phyloP scores from a whole-genome alignment of 345 rosid genomes.

The Anacardium occidentale region DNA sequence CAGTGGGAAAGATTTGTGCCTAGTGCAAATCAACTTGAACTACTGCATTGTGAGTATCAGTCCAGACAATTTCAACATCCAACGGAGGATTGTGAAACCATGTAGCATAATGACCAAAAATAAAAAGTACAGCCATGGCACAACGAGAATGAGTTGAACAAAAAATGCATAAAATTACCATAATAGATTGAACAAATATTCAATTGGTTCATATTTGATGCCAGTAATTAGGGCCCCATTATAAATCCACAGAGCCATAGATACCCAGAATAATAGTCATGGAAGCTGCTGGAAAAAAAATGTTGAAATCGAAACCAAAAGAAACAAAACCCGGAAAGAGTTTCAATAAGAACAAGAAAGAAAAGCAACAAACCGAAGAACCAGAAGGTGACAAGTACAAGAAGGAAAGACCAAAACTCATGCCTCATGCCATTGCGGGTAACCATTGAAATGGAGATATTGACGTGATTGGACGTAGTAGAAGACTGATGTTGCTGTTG shows the following conservation, averaged over 20 bases:
- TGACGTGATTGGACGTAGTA: conserved; percentile 24
- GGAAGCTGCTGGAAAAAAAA: conserved; percentile 41
- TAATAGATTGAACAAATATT: conserved; percentile 47
- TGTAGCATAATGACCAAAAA: conserved; percentile 33
- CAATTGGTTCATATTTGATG: conserved; percentile 37
- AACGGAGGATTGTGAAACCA: conserved; percentile 43
- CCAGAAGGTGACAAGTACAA: conserved; percentile 44
- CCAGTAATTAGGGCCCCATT: conserved; percentile 47
- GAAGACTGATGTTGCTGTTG: conserved; percentile 16
- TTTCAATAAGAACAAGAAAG: not conserved
- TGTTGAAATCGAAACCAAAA: not conserved
- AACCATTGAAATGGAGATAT: conserved; percentile 26
- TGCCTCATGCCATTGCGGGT: conserved; percentile 21
- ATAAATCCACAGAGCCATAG: conserved; percentile 43
- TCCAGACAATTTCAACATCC: conserved; percentile 44
- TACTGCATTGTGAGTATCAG: conserved; percentile 32
- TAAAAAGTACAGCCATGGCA: not conserved
- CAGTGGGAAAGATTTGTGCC: conserved; percentile 29
- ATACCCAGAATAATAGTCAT: conserved; percentile 51
- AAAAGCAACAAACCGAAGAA: conserved; percentile 44
- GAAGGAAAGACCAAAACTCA: conserved; percentile 45
- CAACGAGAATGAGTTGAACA: not conserved
- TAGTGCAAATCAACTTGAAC: conserved; percentile 40
- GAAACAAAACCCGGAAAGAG: not conserved
- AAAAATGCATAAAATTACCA: conserved; percentile 26